Percentiles rank a stretch among this genome's conserved stretches.
Conservation (phyloP, 495 filamentous ascomycete genomes). For the Podospora anserina region DNA sequence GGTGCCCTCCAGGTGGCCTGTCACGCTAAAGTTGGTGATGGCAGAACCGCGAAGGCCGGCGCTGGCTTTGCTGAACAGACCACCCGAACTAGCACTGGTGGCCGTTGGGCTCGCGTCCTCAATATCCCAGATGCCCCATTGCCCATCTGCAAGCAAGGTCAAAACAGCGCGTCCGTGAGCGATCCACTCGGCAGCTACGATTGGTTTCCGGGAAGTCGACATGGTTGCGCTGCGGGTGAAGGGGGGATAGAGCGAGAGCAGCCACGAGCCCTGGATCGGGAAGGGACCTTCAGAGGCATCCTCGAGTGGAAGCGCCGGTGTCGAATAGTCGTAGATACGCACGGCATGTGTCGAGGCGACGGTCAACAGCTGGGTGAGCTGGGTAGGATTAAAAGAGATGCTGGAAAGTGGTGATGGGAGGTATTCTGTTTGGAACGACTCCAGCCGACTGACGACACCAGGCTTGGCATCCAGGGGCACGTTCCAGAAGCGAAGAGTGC, state of each 20-base stretch:
- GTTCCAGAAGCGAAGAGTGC: constrained; percentile 50
- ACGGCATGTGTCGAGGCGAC: constrained; percentile 65
- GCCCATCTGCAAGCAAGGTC: constrained; percentile 73
- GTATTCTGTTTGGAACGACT: constrained; percentile 61
- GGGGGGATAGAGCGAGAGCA: constrained; percentile 65
- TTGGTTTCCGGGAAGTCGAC: constrained; percentile 60
- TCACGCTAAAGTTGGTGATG: constrained; percentile 63
- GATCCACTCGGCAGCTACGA: constrained; percentile 82
- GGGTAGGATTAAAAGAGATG: constrained; percentile 69
- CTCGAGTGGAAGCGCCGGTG: constrained; percentile 43
- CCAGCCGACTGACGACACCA: constrained; percentile 40
- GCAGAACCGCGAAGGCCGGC: constrained; percentile 62
- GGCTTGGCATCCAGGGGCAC: constrained; percentile 40
- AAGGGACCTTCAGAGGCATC: constrained; percentile 48
- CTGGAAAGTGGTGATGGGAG: constrained; percentile 61
- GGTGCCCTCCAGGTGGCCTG: constrained; percentile 60
- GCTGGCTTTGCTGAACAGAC: constrained; percentile 55
- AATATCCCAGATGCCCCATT: constrained; percentile 94
- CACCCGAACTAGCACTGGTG: constrained; percentile 35
- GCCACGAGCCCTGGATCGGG: constrained; percentile 58
- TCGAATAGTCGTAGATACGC: constrained; percentile 58
- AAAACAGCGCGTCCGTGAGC: constrained; percentile 74
- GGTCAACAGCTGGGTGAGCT: constrained; percentile 62
- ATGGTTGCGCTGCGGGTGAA: constrained; percentile 50
- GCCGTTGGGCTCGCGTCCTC: constrained; percentile 55